Conservation (phyloP, 257 asterid species). For the Nicotiana knightiana region DNA sequence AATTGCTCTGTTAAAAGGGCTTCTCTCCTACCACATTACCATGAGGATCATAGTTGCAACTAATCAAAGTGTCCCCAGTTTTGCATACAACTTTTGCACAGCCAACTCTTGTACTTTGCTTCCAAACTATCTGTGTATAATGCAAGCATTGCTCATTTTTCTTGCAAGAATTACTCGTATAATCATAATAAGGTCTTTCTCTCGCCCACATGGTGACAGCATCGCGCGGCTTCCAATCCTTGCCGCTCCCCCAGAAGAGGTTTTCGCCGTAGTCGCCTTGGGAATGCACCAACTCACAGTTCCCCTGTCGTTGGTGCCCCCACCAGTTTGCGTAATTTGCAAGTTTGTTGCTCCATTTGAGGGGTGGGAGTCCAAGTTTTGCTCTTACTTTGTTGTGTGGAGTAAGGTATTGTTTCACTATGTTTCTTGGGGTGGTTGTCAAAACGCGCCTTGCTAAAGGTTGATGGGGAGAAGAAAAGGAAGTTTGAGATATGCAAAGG, state of each 20-base stretch:
- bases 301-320: background rate
- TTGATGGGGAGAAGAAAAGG: background rate
- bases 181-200: conserved; percentile 10
- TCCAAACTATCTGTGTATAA: conserved; percentile 19
- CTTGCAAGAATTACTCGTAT: conserved; percentile 10
- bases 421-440: background rate
- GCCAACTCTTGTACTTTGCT: conserved; percentile 11
- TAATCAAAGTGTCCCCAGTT: conserved; percentile 10
- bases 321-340: conserved; percentile 18
- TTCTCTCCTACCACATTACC: conserved; percentile 18
- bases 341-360: conserved; percentile 15
- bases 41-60: conserved; percentile 21
- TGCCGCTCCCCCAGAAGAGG: conserved; percentile 20
- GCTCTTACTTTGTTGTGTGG: conserved; percentile 20
- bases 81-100: conserved; percentile 17
- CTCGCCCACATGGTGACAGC: conserved; percentile 12
- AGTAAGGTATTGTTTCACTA: conserved; percentile 7
- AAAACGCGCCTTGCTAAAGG: background rate
- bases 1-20: background rate
- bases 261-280: conserved; percentile 15
- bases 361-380: conserved; percentile 13
- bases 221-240: conserved; percentile 10
- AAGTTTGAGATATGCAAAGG: background rate
- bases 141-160: conserved; percentile 16
- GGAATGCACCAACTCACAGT: conserved; percentile 17